Base-by-base conservation (phyloP, 139 green algal genomes). In the Desmodesmus armatus region DNA sequence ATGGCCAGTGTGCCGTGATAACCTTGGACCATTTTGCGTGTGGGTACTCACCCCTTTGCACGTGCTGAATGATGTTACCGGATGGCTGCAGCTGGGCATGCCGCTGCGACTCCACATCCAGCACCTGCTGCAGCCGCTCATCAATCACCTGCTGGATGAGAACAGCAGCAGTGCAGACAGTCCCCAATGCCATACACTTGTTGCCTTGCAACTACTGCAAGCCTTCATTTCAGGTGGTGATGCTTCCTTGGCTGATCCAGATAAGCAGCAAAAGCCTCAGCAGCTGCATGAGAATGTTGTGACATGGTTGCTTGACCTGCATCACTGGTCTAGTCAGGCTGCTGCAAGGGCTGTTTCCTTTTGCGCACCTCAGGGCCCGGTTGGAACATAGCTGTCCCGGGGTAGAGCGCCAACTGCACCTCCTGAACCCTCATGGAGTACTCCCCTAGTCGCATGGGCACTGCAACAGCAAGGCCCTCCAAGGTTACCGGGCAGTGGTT, bases 381-480 rank as follows among this genome's bases (percentile, higher is more conserved):
- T 80, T 97, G 94, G 44, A 87, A 91, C 51, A 98, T 92, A 13
- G 87, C 88, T 23, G 51, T 51, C 19, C 67, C 83, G 3, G 85
- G 70, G 73, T 93, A 94, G 29, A 98, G 93, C 39, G 91, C 85
- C 62, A 98, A 75, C 29, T 87, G 88, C 31, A 98, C 89, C 37
- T 96, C 93, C 33, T 92, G 85, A 11, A 99, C 86, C 1, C 94
- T 82, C n/a, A 95, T 91, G 0, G 91, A 85, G 5, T 90, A 70
- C 82, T 98, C 96, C 1, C 92, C 93, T 3, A 96, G 78, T 6
- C 93, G 88, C 27, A 96, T 80, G 0, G 90, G 85, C 6, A 92
- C 93, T 96, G 93, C 83, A 60, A 33, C 25, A 60, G 49, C 3
- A 19, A 40, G 47, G 29, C n/a, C n/a, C n/a, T n/a, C 65, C n/a